phyloP scores from a whole-genome alignment of 176 grass and related monocot genomes.

The Lolium perenne region DNA sequence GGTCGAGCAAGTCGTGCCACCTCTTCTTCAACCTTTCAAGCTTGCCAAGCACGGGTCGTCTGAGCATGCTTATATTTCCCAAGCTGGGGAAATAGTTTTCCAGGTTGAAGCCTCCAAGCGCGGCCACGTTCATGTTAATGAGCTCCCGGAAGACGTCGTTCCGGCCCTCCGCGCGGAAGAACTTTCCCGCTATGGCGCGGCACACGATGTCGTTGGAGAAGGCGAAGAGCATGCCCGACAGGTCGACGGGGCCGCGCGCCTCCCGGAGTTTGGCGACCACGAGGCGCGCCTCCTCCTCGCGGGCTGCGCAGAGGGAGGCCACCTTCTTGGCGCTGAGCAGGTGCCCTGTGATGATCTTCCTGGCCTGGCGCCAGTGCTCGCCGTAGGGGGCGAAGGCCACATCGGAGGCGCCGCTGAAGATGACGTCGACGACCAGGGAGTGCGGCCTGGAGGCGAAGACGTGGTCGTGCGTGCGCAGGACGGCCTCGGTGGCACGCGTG shows the following conservation, averaged over 20 bases:
- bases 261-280: neutral
- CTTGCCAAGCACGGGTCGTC: neutral
- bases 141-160: neutral
- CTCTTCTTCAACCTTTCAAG: neutral
- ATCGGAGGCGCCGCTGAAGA: neutral
- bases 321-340: neutral
- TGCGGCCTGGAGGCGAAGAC: too few species aligned
- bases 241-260: neutral
- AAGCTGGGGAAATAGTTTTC: neutral
- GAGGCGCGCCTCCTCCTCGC: neutral
- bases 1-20: neutral
- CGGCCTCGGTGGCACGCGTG: too few species aligned
- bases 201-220: neutral
- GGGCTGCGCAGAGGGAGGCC: neutral
- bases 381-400: neutral
- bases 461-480: too few species aligned
- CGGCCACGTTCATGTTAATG: neutral
- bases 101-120: neutral
- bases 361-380: neutral
- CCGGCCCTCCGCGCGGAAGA: neutral
- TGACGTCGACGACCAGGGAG: neutral
- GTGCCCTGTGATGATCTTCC: neutral
- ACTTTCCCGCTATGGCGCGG: neutral
- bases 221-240: neutral
- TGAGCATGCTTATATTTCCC: neutral